These are phyloP conservation scores for Meripilus lineatus DNA, from an alignment of 1,284 basidiomycete genomes.

Conservation along the genomic window DNA sequence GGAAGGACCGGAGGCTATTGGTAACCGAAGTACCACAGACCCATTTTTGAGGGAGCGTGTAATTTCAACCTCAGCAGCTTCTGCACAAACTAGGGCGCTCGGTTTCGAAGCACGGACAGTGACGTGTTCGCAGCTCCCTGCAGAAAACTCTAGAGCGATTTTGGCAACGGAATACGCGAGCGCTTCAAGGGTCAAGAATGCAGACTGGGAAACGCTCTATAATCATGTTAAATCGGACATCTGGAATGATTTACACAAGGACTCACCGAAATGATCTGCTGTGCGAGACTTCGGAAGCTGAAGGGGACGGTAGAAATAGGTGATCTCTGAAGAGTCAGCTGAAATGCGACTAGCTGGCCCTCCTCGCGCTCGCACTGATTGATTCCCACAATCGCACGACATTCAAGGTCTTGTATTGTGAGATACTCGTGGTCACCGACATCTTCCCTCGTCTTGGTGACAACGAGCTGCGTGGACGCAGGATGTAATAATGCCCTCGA, in stretches of 20 bases:
- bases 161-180: conserved; percentile 60
- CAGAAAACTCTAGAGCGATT: conserved; percentile 27
- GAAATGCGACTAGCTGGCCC: conserved; percentile 64
- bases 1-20: too few species aligned
- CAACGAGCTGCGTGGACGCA: conserved; percentile 27
- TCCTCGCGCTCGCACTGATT: conserved; percentile 69
- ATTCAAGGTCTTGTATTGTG: conserved; percentile 46
- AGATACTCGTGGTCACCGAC: conserved; percentile 24
- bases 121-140: conserved; percentile 28
- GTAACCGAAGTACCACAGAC: too few species aligned
- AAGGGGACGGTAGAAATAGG: conserved; percentile 20
- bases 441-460: background rate
- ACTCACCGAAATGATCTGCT: background rate
- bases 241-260: conserved; percentile 1
- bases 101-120: conserved; percentile 73
- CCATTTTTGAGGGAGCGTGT: conserved; percentile 35
- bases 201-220: conserved; percentile 41
- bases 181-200: conserved; percentile 72
- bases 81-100: conserved; percentile 69
- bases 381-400: conserved; percentile 66
- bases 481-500: conserved; percentile 52
- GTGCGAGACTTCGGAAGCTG: conserved; percentile 28
- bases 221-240: background rate
- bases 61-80: conserved; percentile 58
- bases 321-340: conserved; percentile 34